Conservation (phyloP, 2,329 filamentous ascomycete genomes). For the Metarhizium album region DNA sequence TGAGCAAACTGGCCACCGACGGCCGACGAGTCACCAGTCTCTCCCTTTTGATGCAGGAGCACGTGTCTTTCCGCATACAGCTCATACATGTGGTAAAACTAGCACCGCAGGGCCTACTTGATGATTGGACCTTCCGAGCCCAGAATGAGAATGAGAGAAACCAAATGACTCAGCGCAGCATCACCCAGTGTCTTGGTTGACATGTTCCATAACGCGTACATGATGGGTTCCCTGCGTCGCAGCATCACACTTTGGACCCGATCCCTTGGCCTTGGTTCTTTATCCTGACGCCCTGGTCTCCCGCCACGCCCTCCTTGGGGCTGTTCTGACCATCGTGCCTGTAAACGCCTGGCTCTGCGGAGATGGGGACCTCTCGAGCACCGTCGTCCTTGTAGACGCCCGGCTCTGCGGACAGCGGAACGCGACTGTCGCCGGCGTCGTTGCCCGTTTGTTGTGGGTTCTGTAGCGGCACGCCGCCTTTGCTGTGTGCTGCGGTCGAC, state of each 20-base stretch:
- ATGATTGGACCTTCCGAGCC: no score
- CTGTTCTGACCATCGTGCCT: conserved; percentile 3
- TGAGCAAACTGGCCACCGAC: no score
- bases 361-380: conserved; percentile 3
- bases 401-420: conserved; percentile 2
- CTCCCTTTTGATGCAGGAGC: no score
- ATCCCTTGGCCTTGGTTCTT: neutral
- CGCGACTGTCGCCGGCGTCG: neutral
- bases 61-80: no score
- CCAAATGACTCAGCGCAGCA: no score
- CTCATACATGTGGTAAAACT: no score
- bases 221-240: no score
- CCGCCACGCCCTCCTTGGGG: conserved; percentile 4
- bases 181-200: no score
- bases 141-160: no score
- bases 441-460: neutral
- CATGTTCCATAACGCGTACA: no score
- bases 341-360: conserved; percentile 4
- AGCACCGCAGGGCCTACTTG: no score
- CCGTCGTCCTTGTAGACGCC: neutral
- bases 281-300: conserved; percentile 2
- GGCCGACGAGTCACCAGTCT: no score
- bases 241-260: neutral
- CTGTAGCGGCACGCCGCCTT: neutral
- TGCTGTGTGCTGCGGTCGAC: neutral